Conservation (phyloP, 2,329 filamentous ascomycete genomes). For the Niveomyces coronatus region DNA sequence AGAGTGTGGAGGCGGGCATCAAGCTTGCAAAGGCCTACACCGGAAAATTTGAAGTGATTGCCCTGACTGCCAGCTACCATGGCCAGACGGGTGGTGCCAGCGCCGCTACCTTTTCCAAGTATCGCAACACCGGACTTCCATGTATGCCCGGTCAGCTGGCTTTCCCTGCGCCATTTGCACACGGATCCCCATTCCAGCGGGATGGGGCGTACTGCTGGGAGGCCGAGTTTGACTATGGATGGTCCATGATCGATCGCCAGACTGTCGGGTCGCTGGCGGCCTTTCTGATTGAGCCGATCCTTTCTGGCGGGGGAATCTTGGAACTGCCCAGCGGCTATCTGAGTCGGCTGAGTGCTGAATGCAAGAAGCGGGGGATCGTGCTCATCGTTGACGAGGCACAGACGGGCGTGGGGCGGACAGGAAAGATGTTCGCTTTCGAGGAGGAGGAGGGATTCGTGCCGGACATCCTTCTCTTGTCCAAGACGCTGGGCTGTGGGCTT, state of each 20-base stretch:
- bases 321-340: slow-evolving; percentile 46
- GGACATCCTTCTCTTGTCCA: slow-evolving; percentile 41
- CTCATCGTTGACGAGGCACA: slow-evolving; percentile 52
- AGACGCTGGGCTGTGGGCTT: slow-evolving; percentile 44
- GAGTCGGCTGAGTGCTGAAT: slow-evolving; percentile 38
- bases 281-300: slow-evolving; percentile 51
- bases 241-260: slow-evolving; percentile 43
- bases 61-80: slow-evolving; percentile 47
- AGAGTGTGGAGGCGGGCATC: slow-evolving; percentile 49
- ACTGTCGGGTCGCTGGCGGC: slow-evolving; percentile 51
- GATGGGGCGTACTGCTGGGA: slow-evolving; percentile 46
- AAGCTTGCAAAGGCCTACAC: slow-evolving; percentile 53
- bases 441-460: slow-evolving; percentile 36
- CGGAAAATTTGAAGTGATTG: slow-evolving; percentile 54
- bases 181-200: slow-evolving; percentile 48
- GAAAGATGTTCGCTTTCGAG: slow-evolving; percentile 46
- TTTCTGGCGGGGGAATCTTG: slow-evolving; percentile 43
- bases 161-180: slow-evolving; percentile 50
- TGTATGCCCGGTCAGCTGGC: slow-evolving; percentile 40
- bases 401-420: slow-evolving; percentile 45
- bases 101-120: slow-evolving; percentile 43
- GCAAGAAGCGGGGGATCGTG: slow-evolving; percentile 43
- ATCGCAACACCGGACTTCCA: slow-evolving; percentile 35
- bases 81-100: slow-evolving; percentile 45
- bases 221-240: slow-evolving; percentile 50